Percentiles rank a stretch among this genome's conserved stretches.
Conservation (phyloP, 1,139 yeast species). For the Saccharomyces pastorianus region DNA sequence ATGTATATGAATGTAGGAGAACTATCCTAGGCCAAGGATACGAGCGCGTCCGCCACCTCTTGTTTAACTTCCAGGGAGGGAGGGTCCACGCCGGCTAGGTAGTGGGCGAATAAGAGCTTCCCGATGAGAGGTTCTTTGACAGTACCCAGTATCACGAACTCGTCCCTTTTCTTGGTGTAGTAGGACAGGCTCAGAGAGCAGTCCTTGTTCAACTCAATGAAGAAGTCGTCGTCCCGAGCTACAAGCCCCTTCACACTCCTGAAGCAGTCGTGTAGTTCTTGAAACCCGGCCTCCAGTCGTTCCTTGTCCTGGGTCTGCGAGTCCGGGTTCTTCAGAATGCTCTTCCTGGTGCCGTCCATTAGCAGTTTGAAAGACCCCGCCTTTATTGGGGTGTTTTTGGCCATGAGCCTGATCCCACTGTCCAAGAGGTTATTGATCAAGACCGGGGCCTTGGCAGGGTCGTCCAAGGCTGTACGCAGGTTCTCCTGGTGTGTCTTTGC, state of each 20-base stretch:
- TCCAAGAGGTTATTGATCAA: conserved; percentile 48
- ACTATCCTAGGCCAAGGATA: not conserved
- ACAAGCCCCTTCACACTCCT: conserved; percentile 5
- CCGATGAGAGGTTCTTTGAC: conserved; percentile 44
- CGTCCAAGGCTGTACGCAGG: conserved; percentile 48
- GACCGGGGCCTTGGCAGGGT: conserved; percentile 44
- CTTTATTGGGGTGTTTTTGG: conserved; percentile 71
- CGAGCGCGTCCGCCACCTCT: conserved; percentile 41
- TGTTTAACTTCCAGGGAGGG: conserved; percentile 36
- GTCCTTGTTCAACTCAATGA: conserved; percentile 38
- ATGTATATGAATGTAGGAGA: not conserved
- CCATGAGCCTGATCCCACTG: conserved; percentile 49
- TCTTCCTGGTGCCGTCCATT: conserved; percentile 69
- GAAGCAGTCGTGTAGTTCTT: conserved; percentile 4
- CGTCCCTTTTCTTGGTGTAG: conserved; percentile 30
- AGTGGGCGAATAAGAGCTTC: conserved; percentile 44
- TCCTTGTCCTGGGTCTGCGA: conserved; percentile 1
- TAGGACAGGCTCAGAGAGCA: conserved; percentile 41
- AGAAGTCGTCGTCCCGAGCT: conserved; percentile 22
- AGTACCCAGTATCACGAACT: conserved; percentile 35
- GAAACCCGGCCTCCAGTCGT: not conserved
- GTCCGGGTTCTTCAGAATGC: conserved; percentile 7
- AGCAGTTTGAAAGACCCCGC: conserved; percentile 81
- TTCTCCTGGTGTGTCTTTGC: conserved; percentile 36
- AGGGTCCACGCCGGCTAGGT: conserved; percentile 48